Conservation (phyloP, 176 grass and related monocot genomes). For the Typha latifolia region DNA sequence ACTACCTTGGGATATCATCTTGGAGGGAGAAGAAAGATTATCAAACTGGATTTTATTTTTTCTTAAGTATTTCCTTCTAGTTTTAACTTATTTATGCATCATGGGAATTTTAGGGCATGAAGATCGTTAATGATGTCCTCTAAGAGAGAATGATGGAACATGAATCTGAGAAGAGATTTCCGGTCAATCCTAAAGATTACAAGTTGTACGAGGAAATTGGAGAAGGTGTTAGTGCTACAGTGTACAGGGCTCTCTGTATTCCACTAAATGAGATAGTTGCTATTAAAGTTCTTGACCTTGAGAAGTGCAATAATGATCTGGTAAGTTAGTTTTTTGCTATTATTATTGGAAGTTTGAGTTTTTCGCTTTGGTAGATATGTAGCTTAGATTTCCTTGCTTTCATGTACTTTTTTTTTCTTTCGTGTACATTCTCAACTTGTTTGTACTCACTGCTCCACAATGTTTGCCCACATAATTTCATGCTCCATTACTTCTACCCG, state of each 20-base stretch:
- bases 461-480: too few species aligned
- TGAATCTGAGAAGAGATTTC: constrained; percentile 46
- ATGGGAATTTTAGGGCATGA: constrained; percentile 12
- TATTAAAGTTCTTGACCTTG: constrained; percentile 95
- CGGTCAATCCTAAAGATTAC: constrained; percentile 65
- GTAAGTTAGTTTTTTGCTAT: constrained; percentile 32
- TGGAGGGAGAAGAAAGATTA: not conserved
- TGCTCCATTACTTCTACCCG: too few species aligned
- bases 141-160: constrained; percentile 26
- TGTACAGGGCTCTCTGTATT: constrained; percentile 72
- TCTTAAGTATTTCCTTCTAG: not conserved
- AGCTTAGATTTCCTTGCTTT: not conserved
- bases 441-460: too few species aligned
- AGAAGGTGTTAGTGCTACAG: constrained; percentile 94
- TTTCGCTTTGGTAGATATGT: constrained; percentile 6
- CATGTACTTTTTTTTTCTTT: not conserved
- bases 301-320: constrained; percentile 91
- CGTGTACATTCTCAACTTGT: too few species aligned
- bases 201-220: constrained; percentile 92
- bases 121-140: constrained; percentile 27
- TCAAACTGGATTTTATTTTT: not conserved
- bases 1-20: not conserved
- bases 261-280: constrained; percentile 75
- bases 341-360: constrained; percentile 4
- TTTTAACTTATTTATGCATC: constrained; percentile 21